Conservation (phyloP, 1,284 basidiomycete genomes). For the Cutaneotrichosporon mucoides region DNA sequence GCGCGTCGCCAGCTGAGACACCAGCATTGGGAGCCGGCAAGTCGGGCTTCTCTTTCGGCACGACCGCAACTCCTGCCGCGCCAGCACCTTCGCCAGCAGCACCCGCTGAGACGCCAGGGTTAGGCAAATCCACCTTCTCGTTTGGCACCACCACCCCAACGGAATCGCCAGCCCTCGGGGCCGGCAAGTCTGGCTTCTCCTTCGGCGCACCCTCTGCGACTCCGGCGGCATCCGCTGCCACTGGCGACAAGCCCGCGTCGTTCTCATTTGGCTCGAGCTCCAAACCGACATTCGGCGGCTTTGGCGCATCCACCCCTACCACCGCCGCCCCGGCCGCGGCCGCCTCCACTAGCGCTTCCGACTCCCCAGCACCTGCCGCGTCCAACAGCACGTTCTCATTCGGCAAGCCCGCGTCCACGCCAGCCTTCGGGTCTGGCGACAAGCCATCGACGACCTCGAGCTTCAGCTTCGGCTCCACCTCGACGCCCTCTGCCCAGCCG, state of each 20-base stretch:
- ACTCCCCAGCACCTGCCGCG: background rate
- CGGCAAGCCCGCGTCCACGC: background rate
- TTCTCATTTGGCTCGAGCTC: slow-evolving; percentile 6
- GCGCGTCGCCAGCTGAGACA: background rate
- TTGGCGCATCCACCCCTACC: background rate
- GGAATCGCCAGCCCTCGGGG: background rate
- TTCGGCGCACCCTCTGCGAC: background rate
- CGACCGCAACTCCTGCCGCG: background rate
- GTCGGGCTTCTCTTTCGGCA: background rate
- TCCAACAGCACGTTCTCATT: background rate
- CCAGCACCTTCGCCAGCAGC: no score
- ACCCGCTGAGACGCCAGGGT: no score
- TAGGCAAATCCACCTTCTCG: background rate
- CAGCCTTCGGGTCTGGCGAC: background rate
- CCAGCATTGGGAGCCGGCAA: background rate
- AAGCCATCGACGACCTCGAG: background rate
- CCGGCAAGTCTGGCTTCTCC: slow-evolving; percentile 4
- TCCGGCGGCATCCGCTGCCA: background rate
- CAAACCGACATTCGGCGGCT: background rate
- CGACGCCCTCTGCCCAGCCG: background rate
- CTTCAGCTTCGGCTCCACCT: background rate
- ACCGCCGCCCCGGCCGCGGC: background rate
- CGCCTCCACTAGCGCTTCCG: background rate
- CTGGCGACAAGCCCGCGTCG: background rate
- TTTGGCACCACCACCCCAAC: background rate